Conservation (phyloP, 352 stramenopile genomes). For the Phytopythium helicoides region DNA sequence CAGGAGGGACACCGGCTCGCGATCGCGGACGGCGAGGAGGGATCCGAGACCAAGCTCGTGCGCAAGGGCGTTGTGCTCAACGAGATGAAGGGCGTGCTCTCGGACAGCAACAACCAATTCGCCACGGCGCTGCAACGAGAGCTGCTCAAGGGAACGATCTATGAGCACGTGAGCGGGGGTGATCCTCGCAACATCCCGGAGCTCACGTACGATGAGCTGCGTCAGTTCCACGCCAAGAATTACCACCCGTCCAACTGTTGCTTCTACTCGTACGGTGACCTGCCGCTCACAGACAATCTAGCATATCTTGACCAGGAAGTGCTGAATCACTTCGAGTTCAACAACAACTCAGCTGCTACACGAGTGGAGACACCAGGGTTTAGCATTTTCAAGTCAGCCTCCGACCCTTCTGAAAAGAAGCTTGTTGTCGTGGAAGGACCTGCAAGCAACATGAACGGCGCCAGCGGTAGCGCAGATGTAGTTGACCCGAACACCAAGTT, state of each 20-base stretch:
- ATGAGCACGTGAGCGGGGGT: conserved; percentile 80
- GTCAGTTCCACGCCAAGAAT: conserved; percentile 75
- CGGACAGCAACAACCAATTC: conserved; percentile 92
- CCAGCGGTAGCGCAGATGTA: conserved; percentile 15
- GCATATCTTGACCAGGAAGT: conserved; percentile 72
- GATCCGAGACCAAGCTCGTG: conserved; percentile 38
- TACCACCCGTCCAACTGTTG: conserved; percentile 90
- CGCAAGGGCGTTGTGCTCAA: conserved; percentile 98
- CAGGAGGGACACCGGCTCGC: conserved; percentile 81
- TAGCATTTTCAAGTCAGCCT: conserved; percentile 26
- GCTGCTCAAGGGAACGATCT: conserved; percentile 90
- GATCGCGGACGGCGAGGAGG: conserved; percentile 34
- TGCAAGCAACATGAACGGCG: conserved; percentile 54
- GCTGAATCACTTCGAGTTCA: conserved; percentile 64
- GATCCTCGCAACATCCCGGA: conserved; percentile 68
- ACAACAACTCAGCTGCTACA: conserved; percentile 39
- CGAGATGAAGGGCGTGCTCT: conserved; percentile 99
- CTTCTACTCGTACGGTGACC: conserved; percentile 90
- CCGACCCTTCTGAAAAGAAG: conserved; percentile 4
- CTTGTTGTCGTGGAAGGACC: conserved; percentile 52
- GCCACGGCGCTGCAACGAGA: conserved; percentile 87
- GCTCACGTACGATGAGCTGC: conserved; percentile 75
- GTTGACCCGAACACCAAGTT: conserved; percentile 78
- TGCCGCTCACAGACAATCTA: conserved; percentile 74
- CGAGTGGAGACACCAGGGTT: conserved; percentile 47